phyloP scores from a whole-genome alignment of 345 rosid species.

The Brassica incana region DNA sequence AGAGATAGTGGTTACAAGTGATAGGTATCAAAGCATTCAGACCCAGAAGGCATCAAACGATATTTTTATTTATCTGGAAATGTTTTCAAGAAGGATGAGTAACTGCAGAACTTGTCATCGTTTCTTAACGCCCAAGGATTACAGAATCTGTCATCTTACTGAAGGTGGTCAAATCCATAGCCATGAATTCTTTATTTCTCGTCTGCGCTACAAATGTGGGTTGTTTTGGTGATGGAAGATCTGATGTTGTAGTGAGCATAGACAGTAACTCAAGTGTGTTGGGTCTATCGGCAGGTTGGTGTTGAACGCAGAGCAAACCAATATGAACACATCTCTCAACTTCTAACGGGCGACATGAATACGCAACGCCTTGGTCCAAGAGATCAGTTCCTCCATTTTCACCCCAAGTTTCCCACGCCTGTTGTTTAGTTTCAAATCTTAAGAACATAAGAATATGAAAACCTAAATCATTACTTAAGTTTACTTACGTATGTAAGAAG shows the following conservation, averaged over 20 bases:
- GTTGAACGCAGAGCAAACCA: background rate
- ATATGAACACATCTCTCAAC: slow-evolving; percentile 28
- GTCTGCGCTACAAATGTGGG: background rate
- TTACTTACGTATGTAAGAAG: background rate
- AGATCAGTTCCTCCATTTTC: slow-evolving; percentile 12
- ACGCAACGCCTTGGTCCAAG: slow-evolving; percentile 4
- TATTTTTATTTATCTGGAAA: too few relatives aligned
- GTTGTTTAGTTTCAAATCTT: background rate
- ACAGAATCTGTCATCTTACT: slow-evolving; percentile 16
- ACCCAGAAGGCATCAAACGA: background rate
- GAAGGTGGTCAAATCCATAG: background rate
- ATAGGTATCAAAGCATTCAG: background rate
- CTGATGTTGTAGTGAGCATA: background rate
- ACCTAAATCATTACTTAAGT: background rate
- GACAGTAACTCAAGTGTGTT: background rate
- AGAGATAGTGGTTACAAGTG: background rate
- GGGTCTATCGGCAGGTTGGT: background rate
- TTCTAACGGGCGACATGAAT: background rate
- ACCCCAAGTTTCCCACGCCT: slow-evolving; percentile 27
- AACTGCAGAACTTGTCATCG: background rate
- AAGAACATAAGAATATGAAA: background rate
- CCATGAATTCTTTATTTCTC: background rate
- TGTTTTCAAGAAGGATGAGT: background rate
- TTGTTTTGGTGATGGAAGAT: background rate
- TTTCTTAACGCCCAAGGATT: background rate